Conservation (phyloP, 352 stramenopile genomes). For the Pythium angustatum region DNA sequence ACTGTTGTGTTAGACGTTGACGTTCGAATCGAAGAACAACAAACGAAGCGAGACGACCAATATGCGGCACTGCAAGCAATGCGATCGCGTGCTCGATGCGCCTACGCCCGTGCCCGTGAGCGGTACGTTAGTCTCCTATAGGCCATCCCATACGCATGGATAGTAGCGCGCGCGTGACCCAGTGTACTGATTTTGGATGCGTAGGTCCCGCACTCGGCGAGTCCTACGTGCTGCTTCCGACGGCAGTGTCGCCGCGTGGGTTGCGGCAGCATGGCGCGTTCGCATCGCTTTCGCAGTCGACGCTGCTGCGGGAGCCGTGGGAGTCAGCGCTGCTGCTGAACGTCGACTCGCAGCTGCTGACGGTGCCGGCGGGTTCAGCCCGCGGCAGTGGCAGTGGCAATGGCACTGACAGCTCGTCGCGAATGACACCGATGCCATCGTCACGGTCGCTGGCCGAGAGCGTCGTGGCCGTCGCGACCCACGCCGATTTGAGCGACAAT, state of each 20-base stretch:
- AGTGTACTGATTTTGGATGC: background rate
- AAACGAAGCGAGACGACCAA: conserved; percentile 7
- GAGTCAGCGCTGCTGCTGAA: conserved; percentile 22
- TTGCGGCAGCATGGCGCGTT: conserved; percentile 31
- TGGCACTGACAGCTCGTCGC: too few species aligned
- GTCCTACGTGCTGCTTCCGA: conserved; percentile 76
- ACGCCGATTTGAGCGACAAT: conserved; percentile 75
- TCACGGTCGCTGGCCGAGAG: conserved; percentile 49
- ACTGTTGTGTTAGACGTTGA: too few species aligned
- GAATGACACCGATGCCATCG: too few species aligned
- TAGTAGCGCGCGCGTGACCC: too few species aligned
- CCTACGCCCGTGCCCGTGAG: conserved; percentile 15
- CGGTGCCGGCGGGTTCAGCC: background rate
- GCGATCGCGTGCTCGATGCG: conserved; percentile 32
- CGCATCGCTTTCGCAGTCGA: conserved; percentile 31
- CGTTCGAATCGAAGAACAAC: background rate
- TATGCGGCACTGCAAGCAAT: conserved; percentile 37
- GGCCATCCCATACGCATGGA: too few species aligned
- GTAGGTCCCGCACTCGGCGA: conserved; percentile 46
- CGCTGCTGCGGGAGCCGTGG: conserved; percentile 32
- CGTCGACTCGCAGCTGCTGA: conserved; percentile 19
- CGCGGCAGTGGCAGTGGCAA: too few species aligned
- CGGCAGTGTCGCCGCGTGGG: conserved; percentile 51
- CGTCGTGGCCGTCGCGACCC: conserved; percentile 59
- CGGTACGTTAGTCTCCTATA: background rate